Percentiles rank a stretch among this genome's conserved stretches.
Evolutionary conservation across 2,329 filamentous ascomycete genomes (phyloP).

Genomic region (Scedosporium apiospermum): DNA sequence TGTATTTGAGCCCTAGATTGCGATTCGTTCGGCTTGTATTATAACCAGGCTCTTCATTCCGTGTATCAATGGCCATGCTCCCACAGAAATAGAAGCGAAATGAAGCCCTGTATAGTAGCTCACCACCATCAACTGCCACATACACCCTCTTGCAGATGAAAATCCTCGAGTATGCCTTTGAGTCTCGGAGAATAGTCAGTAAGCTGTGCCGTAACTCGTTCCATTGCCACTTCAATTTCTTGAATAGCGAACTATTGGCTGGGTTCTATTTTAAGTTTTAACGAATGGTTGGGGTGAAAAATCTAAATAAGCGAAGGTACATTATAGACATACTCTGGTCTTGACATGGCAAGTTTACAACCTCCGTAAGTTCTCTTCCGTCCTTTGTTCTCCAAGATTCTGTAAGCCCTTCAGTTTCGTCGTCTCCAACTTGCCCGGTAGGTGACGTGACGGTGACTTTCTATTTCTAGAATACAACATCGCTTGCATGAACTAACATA

Average conservation of each 20-base stretch:
- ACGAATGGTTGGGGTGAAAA: too few species aligned
- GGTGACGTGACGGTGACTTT: background rate
- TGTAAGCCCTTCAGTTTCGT: background rate
- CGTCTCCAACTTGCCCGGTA: background rate
- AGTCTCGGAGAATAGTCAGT: background rate
- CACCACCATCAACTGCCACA: background rate
- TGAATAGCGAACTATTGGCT: too few species aligned
- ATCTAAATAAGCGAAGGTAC: too few species aligned
- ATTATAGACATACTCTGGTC: too few species aligned
- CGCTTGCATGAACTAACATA: background rate
- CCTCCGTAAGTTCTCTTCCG: too few species aligned
- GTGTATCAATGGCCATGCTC: background rate
- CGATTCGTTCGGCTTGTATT: background rate
- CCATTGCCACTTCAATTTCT: background rate
- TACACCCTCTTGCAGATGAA: background rate
- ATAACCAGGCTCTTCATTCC: background rate
- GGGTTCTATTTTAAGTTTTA: too few species aligned
- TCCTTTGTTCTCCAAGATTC: too few species aligned
- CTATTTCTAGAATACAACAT: background rate
- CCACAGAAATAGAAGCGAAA: background rate
- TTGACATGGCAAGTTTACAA: too few species aligned
- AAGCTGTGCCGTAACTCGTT: background rate
- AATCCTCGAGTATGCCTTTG: background rate
- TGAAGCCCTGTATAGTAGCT: background rate
- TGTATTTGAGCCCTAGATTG: background rate